Base-by-base conservation (phyloP, 2,329 filamentous ascomycete genomes). In the Davidsoniella eucalypti region DNA sequence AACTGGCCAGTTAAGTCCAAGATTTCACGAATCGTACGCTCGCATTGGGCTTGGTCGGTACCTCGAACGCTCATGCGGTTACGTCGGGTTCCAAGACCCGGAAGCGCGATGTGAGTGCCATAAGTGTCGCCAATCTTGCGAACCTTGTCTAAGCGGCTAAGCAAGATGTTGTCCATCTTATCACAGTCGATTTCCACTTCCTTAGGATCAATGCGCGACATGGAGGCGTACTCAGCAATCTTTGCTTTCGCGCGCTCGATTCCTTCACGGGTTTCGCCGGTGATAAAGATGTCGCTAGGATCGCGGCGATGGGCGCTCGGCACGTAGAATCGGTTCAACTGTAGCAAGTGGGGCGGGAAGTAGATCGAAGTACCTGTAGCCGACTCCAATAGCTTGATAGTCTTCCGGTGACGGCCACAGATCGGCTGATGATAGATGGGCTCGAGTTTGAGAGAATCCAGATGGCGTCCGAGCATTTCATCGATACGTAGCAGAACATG, bases 1-100 rank as follows among this genome's bases (percentile, higher is more conserved):
- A 96, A 98, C 67, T 98, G 92, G 36, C 90, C 88, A 56, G 88
- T 87, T 84, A 96, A 68, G 58, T 84, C 82, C 90, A 98, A 95
- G 56, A 98, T 82, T 65, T 96, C 92, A 58, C 88, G 80, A 56
- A 95, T 86, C 29, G 90, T 95, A 43, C 92, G 82, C 68, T 98
- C 92, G 10, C 95, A 86, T 60, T 94, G 88, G 57, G 95, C 70
- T 36, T 94, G 87, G 64, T 98, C 92, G 0, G 83, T 84, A 52
- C 88, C 92, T 64, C 96, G 92, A 33, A 98, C 85, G 45, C 90
- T 80, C 56, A 96, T 83, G 57, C 86, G 73, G 57, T 80, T 87
- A 52, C 84, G 83, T 63, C 90, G 83, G 56, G 85, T 87, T 18
- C 87, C 92, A 39, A 98, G 72, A 17, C 83, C 80, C 6, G 92